These are phyloP conservation scores for Ogataea hybrid DNA, from an alignment of 1,139 yeast genomes.

Conservation along the genomic window DNA sequence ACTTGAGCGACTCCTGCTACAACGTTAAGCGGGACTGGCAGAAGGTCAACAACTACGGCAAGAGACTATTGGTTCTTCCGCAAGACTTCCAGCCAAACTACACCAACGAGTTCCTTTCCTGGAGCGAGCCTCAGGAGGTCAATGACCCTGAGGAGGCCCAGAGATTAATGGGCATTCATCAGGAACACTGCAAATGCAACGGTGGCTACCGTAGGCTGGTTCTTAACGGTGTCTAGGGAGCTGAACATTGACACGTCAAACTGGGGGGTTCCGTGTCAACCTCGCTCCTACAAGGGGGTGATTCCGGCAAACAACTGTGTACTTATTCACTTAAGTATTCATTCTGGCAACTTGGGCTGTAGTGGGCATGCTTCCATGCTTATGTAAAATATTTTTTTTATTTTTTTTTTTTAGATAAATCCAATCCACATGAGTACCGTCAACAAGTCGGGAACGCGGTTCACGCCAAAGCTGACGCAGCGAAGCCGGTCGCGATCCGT, in stretches of 20 bases:
- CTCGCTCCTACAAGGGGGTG: not conserved
- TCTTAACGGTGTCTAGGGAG: slow-evolving; percentile 13
- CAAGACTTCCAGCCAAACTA: slow-evolving; percentile 49
- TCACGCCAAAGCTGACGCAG: slow-evolving; percentile 29
- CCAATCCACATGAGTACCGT: slow-evolving; percentile 27
- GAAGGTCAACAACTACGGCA: slow-evolving; percentile 55
- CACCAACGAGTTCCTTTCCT: slow-evolving; percentile 48
- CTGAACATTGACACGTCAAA: not conserved
- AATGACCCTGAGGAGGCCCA: slow-evolving; percentile 48
- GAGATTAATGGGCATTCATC: slow-evolving; percentile 45
- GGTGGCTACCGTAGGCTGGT: slow-evolving; percentile 52
- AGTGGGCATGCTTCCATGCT: too few species aligned
- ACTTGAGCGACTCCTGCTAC: slow-evolving; percentile 50
- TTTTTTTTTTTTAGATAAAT: not conserved
- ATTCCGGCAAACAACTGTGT: not conserved
- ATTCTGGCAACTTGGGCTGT: not conserved
- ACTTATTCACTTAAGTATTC: not conserved
- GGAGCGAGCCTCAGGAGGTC: slow-evolving; percentile 50
- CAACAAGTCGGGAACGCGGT: slow-evolving; percentile 33
- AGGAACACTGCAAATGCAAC: slow-evolving; percentile 44
- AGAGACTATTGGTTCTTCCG: slow-evolving; percentile 52
- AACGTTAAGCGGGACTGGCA: slow-evolving; percentile 58
- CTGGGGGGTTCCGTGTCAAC: not conserved
- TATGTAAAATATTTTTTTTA: not conserved
- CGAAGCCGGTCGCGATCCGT: slow-evolving; percentile 20